Evolutionary conservation across 306 rosid species (phyloP).

Genomic region (Phaseolus lunatus): DNA sequence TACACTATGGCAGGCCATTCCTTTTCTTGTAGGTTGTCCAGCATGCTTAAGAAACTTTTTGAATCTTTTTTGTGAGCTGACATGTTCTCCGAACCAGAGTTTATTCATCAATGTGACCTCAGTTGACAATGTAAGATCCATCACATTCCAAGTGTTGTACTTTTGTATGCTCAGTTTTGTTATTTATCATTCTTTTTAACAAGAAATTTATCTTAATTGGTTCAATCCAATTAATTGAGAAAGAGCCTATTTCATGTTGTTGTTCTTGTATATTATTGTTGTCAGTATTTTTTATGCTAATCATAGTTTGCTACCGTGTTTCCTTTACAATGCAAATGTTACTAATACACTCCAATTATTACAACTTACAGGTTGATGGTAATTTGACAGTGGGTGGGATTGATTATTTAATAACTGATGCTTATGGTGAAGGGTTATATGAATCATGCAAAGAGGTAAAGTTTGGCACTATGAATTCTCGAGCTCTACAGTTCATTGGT

Average conservation of each 20-base stretch:
- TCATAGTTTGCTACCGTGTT: conserved; percentile 28
- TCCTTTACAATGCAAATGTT: conserved; percentile 24
- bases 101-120: conserved; percentile 93
- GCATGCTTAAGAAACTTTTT: conserved; percentile 97
- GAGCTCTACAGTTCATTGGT: conserved; percentile 82
- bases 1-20: conserved; percentile 84
- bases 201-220: conserved; percentile 33
- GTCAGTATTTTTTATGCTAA: conserved; percentile 26
- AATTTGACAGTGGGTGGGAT: conserved; percentile 86
- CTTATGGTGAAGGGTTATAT: conserved; percentile 92
- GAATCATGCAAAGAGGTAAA: conserved; percentile 97
- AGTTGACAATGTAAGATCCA: conserved; percentile 65
- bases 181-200: conserved; percentile 32
- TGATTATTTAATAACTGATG: conserved; percentile 74
- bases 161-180: conserved; percentile 18
- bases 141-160: conserved; percentile 13
- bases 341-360: conserved; percentile 42
- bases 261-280: conserved; percentile 16
- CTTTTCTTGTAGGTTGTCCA: conserved; percentile 98
- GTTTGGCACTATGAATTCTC: conserved; percentile 90
- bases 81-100: conserved; percentile 97
- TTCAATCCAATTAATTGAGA: conserved; percentile 6
- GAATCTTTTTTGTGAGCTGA: conserved; percentile 97
- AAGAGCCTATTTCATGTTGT: conserved; percentile 7
- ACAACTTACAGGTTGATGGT: conserved; percentile 69